Base-by-base conservation (phyloP, 352 stramenopile species). In the Phytophthora megakarya region DNA sequence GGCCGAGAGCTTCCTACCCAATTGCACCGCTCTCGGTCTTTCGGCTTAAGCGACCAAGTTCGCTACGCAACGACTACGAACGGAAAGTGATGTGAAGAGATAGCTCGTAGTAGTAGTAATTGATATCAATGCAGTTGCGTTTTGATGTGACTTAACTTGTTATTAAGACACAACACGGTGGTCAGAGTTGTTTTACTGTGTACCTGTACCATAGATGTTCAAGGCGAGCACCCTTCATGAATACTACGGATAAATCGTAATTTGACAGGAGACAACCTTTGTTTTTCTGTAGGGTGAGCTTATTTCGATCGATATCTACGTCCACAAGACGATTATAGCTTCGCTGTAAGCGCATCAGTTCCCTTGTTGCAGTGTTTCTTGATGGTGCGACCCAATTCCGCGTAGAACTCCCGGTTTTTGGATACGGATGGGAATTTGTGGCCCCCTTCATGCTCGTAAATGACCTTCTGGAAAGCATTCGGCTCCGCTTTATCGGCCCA, bases 351-450 rank as follows among this genome's bases (percentile, higher is more conserved):
- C 3, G 5, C 18, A 10, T 69, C 47, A 5, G 5, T 19, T n/a
- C 19, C 58, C 33, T 69, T 68, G n/a, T 21, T 21, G 37, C 73
- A 75, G 23, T 79, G 66, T 19, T 60, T 33, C 15, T 54, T 69
- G 52, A 81, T 75, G 8, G 52, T 22, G 13, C 25, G 33, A 0
- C 39, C 57, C 19, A 78, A 40, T 21, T 67, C 38, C 12, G 58
- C 54, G 55, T 79, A 79, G 25, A 76, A 68, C 11, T 26, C 42
- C 5, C 30, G 51, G 47, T 73, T 76, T n/a, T 19, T 30, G 39
- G 62, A 73, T 15, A 47, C 71, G 1, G 71, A 76, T 1, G 75
- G 61, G 44, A 83, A 83, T 26, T 70, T 70, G 49, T 81, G 72
- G 16, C 62, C 69, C 2, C 69, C 72, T 9, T 75, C 69, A 32